Conservation (phyloP, 2,329 filamentous ascomycete genomes). For the Teratosphaeria destructans region DNA sequence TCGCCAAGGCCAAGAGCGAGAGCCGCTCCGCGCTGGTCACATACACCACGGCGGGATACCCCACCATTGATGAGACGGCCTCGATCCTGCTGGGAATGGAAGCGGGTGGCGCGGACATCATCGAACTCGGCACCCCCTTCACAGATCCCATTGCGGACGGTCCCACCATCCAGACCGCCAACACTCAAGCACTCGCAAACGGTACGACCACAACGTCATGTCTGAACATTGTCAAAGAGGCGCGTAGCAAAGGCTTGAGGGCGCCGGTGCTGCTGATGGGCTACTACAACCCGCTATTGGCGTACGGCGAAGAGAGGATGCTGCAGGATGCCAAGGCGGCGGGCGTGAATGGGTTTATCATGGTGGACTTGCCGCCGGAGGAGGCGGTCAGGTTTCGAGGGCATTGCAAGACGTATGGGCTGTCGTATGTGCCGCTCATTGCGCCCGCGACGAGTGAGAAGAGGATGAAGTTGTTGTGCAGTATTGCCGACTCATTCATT, state of each 20-base stretch:
- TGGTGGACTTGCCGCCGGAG: conserved; percentile 90
- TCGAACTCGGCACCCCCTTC: conserved; percentile 93
- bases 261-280: conserved; percentile 91
- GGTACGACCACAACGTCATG: conserved; percentile 73
- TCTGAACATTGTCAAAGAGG: conserved; percentile 73
- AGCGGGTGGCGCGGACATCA: conserved; percentile 85
- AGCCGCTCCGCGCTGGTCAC: conserved; percentile 68
- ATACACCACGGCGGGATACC: conserved; percentile 92
- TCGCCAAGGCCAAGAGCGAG: conserved; percentile 42
- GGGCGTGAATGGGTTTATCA: conserved; percentile 91
- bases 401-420: conserved; percentile 67
- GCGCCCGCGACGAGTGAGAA: conserved; percentile 84
- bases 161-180: conserved; percentile 90
- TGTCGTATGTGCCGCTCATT: conserved; percentile 95
- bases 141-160: conserved; percentile 97
- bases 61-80: conserved; percentile 68
- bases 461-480: conserved; percentile 91
- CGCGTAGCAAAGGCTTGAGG: conserved; percentile 64
- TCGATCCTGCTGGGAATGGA: conserved; percentile 82
- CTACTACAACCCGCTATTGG: conserved; percentile 94
- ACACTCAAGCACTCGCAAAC: conserved; percentile 79
- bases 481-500: conserved; percentile 96
- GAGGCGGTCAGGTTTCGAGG: conserved; percentile 88
- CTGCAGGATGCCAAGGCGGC: conserved; percentile 73
- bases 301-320: conserved; percentile 86